Percentiles rank a stretch among this genome's conserved stretches.
phyloP scores from a whole-genome alignment of 768 basidiomycete species.

The Pleurotus giganteus region DNA sequence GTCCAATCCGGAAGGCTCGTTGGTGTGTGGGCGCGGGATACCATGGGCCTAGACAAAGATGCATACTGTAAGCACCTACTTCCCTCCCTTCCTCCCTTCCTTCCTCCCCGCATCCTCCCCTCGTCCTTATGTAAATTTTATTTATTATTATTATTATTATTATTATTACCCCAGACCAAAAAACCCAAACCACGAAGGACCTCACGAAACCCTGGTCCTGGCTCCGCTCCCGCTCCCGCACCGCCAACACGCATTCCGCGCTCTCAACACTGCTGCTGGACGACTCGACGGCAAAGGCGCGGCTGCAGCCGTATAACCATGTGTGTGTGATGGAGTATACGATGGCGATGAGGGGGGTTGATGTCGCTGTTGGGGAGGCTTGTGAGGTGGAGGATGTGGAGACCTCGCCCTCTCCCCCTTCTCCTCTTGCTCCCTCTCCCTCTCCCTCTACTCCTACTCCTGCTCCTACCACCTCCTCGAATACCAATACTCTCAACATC shows the following conservation, averaged over 20 bases:
- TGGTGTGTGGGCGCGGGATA: conserved; percentile 80
- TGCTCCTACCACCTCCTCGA: too few species aligned
- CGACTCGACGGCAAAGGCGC: conserved; percentile 55
- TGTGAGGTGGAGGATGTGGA: conserved; percentile 2
- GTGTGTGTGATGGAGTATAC: conserved; percentile 73
- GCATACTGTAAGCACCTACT: conserved; percentile 60
- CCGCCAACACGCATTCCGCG: conserved; percentile 34
- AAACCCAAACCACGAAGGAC: conserved; percentile 68
- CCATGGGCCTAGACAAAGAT: conserved; percentile 56
- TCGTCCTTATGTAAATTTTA: too few species aligned
- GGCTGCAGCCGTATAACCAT: conserved; percentile 80
- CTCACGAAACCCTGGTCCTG: conserved; percentile 64
- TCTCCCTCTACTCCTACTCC: too few species aligned
- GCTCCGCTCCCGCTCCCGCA: conserved; percentile 18
- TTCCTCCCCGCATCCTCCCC: not conserved
- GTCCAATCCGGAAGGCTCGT: conserved; percentile 32
- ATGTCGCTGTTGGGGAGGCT: conserved; percentile 20
- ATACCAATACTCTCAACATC: not conserved
- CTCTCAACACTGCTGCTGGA: conserved; percentile 48
- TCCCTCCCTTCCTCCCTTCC: not conserved
- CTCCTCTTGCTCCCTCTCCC: too few species aligned
- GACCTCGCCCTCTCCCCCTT: too few species aligned
- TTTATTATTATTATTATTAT: not conserved
- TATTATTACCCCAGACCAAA: conserved; percentile 29
- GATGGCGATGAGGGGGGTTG: conserved; percentile 34